Evolutionary conservation across 2,329 filamentous ascomycete species (phyloP).

Genomic region (Aspergillus alliaceus): DNA sequence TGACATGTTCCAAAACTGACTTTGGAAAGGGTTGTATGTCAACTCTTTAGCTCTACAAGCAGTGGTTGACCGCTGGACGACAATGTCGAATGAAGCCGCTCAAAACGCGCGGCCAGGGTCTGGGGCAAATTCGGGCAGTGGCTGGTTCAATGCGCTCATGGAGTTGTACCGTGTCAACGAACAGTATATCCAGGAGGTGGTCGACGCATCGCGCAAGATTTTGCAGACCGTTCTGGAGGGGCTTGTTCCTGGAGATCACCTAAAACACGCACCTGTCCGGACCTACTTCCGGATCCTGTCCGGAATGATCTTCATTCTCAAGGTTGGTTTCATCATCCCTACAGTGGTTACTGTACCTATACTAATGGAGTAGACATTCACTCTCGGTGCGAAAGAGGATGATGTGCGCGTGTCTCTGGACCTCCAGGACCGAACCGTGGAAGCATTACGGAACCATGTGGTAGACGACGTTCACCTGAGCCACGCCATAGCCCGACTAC

Average conservation of each 20-base stretch:
- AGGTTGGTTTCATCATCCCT: constrained; percentile 39
- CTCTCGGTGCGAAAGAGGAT: constrained; percentile 62
- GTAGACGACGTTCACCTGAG: constrained; percentile 67
- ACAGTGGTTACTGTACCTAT: background rate
- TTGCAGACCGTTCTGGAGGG: constrained; percentile 60
- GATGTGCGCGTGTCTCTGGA: constrained; percentile 60
- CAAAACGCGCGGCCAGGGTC: constrained; percentile 27
- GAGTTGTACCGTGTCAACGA: constrained; percentile 58
- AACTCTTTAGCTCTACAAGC: constrained; percentile 93
- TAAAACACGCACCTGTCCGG: constrained; percentile 63
- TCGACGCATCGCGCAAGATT: constrained; percentile 61
- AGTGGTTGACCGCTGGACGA: constrained; percentile 88
- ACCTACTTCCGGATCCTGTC: constrained; percentile 66
- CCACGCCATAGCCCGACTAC: constrained; percentile 61
- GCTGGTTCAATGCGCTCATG: constrained; percentile 42
- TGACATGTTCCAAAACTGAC: constrained; percentile 14
- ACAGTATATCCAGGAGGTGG: constrained; percentile 62
- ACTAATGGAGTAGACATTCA: constrained; percentile 53
- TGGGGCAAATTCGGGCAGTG: constrained; percentile 30
- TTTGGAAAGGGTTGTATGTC: constrained; percentile 64
- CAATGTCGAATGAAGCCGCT: constrained; percentile 53
- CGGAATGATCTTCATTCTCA: constrained; percentile 65
- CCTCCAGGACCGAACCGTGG: constrained; percentile 59
- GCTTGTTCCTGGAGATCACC: constrained; percentile 57
- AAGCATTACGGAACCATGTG: constrained; percentile 59